A percentile compares a stretch with the other conserved stretches of the same genome.
Evolutionary conservation across 805 yeast genomes (phyloP).

Genomic region (Jamesozyma jinghongensis): DNA sequence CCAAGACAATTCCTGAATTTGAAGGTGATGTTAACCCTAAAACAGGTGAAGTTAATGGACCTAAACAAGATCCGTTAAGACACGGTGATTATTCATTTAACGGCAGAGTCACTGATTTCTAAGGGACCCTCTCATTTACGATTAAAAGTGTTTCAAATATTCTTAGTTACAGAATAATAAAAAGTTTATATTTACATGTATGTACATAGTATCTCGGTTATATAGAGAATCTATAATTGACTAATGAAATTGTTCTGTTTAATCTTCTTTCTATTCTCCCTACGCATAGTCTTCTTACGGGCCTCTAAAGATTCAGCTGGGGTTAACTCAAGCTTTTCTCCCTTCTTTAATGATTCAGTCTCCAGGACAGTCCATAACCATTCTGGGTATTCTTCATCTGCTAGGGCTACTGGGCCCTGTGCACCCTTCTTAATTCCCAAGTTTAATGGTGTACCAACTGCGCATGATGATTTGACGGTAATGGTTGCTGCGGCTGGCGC

Average conservation of each 20-base stretch:
- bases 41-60: conserved; percentile 96
- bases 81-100: conserved; percentile 92
- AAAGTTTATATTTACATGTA: conserved; percentile 6
- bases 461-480: conserved; percentile 39
- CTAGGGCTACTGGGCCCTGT: conserved; percentile 80
- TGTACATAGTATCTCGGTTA: no score
- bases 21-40: conserved; percentile 89
- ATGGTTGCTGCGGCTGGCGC: conserved; percentile 1
- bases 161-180: background rate
- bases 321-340: conserved; percentile 51
- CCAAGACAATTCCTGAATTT: conserved; percentile 83
- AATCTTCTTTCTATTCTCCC: conserved; percentile 57
- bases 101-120: conserved; percentile 94
- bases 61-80: conserved; percentile 90
- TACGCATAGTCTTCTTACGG: conserved; percentile 63
- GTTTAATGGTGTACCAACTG: conserved; percentile 64
- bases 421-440: conserved; percentile 69
- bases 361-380: conserved; percentile 91
- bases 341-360: conserved; percentile 9
- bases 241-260: conserved; percentile 65
- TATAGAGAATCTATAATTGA: conserved; percentile 3
- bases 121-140: no score
- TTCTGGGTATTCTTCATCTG: conserved; percentile 82
- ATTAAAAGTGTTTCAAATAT: background rate
- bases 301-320: conserved; percentile 48